Percentiles rank a stretch among this genome's conserved stretches.
Conservation (phyloP, 192 early-diverging fungal genomes). For the Coemansia sp. region DNA sequence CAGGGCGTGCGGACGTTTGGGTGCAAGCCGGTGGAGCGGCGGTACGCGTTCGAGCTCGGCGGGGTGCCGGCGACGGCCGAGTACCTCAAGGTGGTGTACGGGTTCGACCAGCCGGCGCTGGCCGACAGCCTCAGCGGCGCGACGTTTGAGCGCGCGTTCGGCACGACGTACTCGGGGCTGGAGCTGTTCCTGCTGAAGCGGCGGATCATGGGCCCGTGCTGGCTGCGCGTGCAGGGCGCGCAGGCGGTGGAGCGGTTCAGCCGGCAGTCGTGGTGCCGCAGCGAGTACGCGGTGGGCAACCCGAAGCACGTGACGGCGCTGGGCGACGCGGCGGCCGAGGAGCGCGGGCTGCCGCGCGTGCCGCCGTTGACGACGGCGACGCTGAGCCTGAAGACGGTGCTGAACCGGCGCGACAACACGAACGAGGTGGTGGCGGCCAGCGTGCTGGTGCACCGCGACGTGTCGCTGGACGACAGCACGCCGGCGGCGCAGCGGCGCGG, state of each 20-base stretch:
- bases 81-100: conserved; percentile 86
- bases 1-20: conserved; percentile 57
- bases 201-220: conserved; percentile 94
- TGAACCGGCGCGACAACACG: conserved; percentile 72
- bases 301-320: conserved; percentile 66
- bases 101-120: conserved; percentile 57
- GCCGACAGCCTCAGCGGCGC: conserved; percentile 57
- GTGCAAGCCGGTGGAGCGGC: conserved; percentile 64
- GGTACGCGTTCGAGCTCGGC: conserved; percentile 89
- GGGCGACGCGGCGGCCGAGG: conserved; percentile 53
- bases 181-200: conserved; percentile 93
- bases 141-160: conserved; percentile 85
- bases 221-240: conserved; percentile 72
- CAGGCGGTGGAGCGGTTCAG: conserved; percentile 15
- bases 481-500: conserved; percentile 45
- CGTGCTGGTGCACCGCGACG: conserved; percentile 68
- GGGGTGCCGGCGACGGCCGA: conserved; percentile 73
- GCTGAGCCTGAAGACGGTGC: conserved; percentile 75
- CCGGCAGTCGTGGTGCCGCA: conserved; percentile 86
- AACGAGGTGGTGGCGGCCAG: conserved; percentile 88
- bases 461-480: conserved; percentile 56
- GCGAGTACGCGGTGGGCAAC: conserved; percentile 63
- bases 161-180: conserved; percentile 76
- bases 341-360: conserved; percentile 33
- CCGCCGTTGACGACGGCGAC: conserved; percentile 87